A percentile compares a stretch with the other conserved stretches of the same genome.
phyloP scores from a whole-genome alignment of 352 stramenopile genomes.

The Globisporangium polare region DNA sequence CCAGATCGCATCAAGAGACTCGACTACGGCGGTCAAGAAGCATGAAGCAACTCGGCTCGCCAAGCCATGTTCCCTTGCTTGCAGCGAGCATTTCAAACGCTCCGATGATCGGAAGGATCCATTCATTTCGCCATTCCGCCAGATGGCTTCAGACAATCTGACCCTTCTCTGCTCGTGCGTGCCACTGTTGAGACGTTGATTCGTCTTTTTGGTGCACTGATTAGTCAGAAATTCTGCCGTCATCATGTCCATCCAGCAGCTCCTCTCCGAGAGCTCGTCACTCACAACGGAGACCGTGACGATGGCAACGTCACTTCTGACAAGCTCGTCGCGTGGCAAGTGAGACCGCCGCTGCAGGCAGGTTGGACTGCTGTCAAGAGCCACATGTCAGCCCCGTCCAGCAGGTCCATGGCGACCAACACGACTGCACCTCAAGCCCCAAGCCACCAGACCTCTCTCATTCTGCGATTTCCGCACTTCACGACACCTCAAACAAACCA shows the following conservation, averaged over 20 bases:
- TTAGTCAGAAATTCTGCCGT: background rate
- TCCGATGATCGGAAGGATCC: background rate
- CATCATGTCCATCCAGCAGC: background rate
- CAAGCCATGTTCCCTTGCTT: background rate
- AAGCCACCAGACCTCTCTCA: slow-evolving; percentile 10
- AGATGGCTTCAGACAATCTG: background rate
- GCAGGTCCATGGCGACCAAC: background rate
- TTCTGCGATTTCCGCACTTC: slow-evolving; percentile 9
- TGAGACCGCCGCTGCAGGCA: background rate
- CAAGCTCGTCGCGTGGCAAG: background rate
- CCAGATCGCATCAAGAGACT: too few species aligned
- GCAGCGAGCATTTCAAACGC: background rate
- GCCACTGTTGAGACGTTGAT: slow-evolving; percentile 7
- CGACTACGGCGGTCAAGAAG: too few species aligned
- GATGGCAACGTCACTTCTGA: background rate
- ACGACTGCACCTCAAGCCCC: background rate
- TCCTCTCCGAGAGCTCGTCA: background rate
- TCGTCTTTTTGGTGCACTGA: background rate
- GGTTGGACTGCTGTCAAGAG: background rate
- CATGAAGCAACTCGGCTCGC: background rate
- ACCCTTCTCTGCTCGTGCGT: background rate
- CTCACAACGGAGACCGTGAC: background rate
- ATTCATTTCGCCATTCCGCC: background rate
- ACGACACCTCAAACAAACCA: background rate
- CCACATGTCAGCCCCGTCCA: background rate